Evolutionary conservation across 257 asterid genomes (phyloP).

Genomic region (Capsicum pubescens): DNA sequence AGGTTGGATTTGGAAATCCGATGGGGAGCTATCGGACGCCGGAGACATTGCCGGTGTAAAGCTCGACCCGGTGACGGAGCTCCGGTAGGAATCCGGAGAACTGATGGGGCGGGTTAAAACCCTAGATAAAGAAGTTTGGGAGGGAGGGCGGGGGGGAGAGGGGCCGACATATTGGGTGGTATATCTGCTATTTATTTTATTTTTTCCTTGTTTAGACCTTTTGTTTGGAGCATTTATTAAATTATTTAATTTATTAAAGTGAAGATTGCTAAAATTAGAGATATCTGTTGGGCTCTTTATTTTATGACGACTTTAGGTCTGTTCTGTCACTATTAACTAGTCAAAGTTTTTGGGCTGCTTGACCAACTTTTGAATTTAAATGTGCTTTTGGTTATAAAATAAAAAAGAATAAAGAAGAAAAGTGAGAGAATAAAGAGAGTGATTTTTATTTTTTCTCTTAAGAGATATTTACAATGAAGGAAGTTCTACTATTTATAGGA

Average conservation of each 20-base stretch:
- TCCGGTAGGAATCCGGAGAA: constrained; percentile 48
- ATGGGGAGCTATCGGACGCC: constrained; percentile 50
- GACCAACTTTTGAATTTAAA: background rate
- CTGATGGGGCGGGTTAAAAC: constrained; percentile 58
- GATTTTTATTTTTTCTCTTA: no score
- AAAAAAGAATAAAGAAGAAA: no score
- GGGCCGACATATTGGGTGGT: constrained; percentile 1
- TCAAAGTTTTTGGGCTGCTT: background rate
- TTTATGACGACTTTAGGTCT: background rate
- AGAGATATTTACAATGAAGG: no score
- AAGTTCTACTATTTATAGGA: no score
- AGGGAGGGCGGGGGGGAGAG: background rate
- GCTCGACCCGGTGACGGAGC: constrained; percentile 70
- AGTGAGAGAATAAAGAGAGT: no score
- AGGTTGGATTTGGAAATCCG: constrained; percentile 56
- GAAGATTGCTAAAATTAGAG: background rate
- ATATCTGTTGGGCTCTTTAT: background rate
- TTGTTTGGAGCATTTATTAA: constrained; percentile 12
- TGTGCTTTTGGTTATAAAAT: no score
- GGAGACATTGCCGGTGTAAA: constrained; percentile 71
- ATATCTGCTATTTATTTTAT: background rate
- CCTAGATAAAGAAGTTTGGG: constrained; percentile 47
- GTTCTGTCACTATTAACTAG: background rate
- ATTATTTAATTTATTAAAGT: background rate
- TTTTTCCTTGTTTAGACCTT: background rate